Evolutionary conservation across 2,329 filamentous ascomycete species (phyloP).

Genomic region (Verticillium longisporum): DNA sequence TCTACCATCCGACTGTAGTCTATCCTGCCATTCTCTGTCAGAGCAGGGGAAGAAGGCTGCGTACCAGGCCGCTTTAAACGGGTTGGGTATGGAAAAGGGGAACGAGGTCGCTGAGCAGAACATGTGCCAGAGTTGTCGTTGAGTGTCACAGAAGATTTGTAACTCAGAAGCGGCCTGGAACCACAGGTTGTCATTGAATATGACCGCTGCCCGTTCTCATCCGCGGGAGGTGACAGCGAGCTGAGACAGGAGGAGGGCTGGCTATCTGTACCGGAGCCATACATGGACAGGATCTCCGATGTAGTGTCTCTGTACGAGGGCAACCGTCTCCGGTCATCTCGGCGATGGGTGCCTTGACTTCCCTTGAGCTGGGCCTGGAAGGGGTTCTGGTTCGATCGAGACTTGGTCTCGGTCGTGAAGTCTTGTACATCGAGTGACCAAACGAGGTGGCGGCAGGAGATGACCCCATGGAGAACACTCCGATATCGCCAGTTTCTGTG

Average conservation of each 20-base stretch:
- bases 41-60: constrained; percentile 40
- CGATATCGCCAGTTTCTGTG: constrained; percentile 60
- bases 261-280: constrained; percentile 36
- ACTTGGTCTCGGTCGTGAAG: constrained; percentile 19
- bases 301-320: constrained; percentile 43
- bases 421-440: constrained; percentile 23
- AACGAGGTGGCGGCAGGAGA: constrained; percentile 16
- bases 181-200: constrained; percentile 49
- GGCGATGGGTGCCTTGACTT: constrained; percentile 21
- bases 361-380: constrained; percentile 20
- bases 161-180: constrained; percentile 37
- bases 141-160: constrained; percentile 39
- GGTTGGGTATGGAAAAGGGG: constrained; percentile 52
- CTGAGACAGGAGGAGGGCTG: constrained; percentile 32
- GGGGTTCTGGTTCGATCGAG: constrained; percentile 18
- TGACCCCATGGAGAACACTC: constrained; percentile 47
- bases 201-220: constrained; percentile 39
- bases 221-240: constrained; percentile 32
- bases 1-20: constrained; percentile 45
- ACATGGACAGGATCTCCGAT: constrained; percentile 51
- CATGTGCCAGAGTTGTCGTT: constrained; percentile 36
- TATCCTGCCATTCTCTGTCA: constrained; percentile 38
- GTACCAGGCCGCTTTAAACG: constrained; percentile 48
- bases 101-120: constrained; percentile 44
- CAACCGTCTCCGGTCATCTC: constrained; percentile 36